A percentile compares a stretch with the other conserved stretches of the same genome.
Conservation (phyloP, 208 protist species). For the Borovskyia barvae region DNA sequence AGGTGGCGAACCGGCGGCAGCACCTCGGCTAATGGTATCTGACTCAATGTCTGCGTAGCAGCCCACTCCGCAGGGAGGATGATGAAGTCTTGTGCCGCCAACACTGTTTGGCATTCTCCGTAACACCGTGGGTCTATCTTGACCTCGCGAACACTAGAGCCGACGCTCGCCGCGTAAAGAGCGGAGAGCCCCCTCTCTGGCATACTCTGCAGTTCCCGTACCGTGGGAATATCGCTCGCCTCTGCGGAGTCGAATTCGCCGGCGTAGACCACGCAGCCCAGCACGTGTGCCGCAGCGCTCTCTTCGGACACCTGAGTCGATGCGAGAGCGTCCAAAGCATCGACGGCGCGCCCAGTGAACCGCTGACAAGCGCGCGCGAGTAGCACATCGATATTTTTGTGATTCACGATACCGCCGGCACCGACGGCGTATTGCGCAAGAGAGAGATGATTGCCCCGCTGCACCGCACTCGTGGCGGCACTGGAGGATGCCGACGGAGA, state of each 20-base stretch:
- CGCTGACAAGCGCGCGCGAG: conserved; percentile 52
- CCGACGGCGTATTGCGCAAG: conserved; percentile 5
- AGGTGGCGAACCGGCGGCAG: conserved; percentile 67
- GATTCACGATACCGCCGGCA: conserved; percentile 26
- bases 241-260: conserved; percentile 32
- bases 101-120: conserved; percentile 25
- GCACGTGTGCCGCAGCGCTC: conserved; percentile 32
- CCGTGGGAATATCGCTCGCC: conserved; percentile 31
- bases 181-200: conserved; percentile 8
- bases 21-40: conserved; percentile 24
- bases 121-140: conserved; percentile 23
- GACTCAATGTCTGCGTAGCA: conserved; percentile 26
- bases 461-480: background rate
- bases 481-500: background rate
- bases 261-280: conserved; percentile 60
- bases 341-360: conserved; percentile 45
- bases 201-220: conserved; percentile 45
- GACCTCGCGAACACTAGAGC: conserved; percentile 16
- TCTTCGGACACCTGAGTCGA: conserved; percentile 34
- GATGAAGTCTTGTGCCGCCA: conserved; percentile 48
- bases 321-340: conserved; percentile 45
- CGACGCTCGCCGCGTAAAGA: conserved; percentile 15
- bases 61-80: conserved; percentile 62
- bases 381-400: conserved; percentile 49
- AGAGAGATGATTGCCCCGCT: background rate